Percentiles rank a stretch among this genome's conserved stretches.
phyloP scores from a whole-genome alignment of 208 protist genomes.

The Crithidia mellificae region DNA sequence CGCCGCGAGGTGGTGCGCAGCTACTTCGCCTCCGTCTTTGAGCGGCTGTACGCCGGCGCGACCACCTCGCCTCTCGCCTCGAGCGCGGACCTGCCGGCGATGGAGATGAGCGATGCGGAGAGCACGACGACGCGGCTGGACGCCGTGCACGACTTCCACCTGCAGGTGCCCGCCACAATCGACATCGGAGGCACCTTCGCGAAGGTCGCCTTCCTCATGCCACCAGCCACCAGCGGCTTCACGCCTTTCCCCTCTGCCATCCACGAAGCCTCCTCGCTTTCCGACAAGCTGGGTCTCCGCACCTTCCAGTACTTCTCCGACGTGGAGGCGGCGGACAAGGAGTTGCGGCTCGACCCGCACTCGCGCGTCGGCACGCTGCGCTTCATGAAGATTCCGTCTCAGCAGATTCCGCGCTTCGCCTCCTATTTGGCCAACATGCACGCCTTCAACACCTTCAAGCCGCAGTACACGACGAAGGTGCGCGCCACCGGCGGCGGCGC shows the following conservation, averaged over 20 bases:
- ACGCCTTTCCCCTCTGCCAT: conserved; percentile 39
- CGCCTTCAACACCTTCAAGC: conserved; percentile 43
- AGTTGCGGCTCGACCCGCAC: conserved; percentile 36
- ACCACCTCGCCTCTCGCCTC: conserved; percentile 26
- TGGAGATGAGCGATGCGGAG: conserved; percentile 41
- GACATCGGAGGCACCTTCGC: conserved; percentile 92
- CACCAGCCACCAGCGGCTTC: conserved; percentile 35
- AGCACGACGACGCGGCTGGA: conserved; percentile 23
- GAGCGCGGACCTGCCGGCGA: conserved; percentile 12
- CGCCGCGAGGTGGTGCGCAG: conserved; percentile 53
- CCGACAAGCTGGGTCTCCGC: conserved; percentile 59
- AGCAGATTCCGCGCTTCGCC: conserved; percentile 75
- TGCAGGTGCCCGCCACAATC: conserved; percentile 73
- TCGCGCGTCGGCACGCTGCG: conserved; percentile 72
- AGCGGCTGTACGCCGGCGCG: conserved; percentile 49
- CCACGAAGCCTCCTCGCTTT: conserved; percentile 77
- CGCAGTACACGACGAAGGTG: conserved; percentile 45
- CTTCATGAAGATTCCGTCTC: conserved; percentile 84
- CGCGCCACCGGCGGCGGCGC: conserved; percentile 90
- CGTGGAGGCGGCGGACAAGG: conserved; percentile 33
- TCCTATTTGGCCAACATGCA: conserved; percentile 50
- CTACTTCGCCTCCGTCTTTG: conserved; percentile 79
- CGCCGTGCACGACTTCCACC: conserved; percentile 7
- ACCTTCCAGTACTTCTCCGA: conserved; percentile 69
- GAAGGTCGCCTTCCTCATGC: conserved; percentile 86